Conservation (phyloP, 1,284 basidiomycete species). For the Flammula alnicola region DNA sequence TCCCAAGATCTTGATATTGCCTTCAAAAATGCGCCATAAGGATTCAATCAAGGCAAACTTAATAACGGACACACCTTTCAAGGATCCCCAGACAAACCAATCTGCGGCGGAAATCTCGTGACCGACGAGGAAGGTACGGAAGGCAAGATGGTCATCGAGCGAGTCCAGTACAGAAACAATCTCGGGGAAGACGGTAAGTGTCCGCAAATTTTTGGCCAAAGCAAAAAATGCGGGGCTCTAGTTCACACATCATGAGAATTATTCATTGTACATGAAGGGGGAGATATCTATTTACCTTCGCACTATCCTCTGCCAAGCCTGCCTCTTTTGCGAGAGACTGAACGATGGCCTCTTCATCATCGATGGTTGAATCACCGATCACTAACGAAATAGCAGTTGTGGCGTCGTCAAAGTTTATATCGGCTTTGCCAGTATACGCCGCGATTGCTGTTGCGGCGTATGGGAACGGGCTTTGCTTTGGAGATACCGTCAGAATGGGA, state of each 20-base stretch:
- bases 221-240: slow-evolving; percentile 45
- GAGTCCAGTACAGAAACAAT: slow-evolving; percentile 74
- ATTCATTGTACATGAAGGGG: neutral
- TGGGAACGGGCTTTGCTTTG: slow-evolving; percentile 71
- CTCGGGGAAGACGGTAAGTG: slow-evolving; percentile 65
- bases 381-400: slow-evolving; percentile 49
- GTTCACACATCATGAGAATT: neutral
- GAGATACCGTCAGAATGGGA: slow-evolving; percentile 61
- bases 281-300: slow-evolving; percentile 53
- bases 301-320: slow-evolving; percentile 62
- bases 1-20: slow-evolving; percentile 71
- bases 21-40: slow-evolving; percentile 40
- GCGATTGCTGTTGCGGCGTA: slow-evolving; percentile 70
- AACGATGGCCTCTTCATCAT: slow-evolving; percentile 68
- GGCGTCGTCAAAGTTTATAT: slow-evolving; percentile 61
- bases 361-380: slow-evolving; percentile 56
- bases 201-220: slow-evolving; percentile 61
- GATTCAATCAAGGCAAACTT: slow-evolving; percentile 10
- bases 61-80: slow-evolving; percentile 64
- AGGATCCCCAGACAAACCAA: slow-evolving; percentile 83
- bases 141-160: slow-evolving; percentile 82
- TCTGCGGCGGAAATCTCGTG: slow-evolving; percentile 78
- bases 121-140: slow-evolving; percentile 82
- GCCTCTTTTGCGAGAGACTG: slow-evolving; percentile 62
- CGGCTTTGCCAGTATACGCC: slow-evolving; percentile 60